Evolutionary conservation across 345 rosid genomes (phyloP).

Genomic region (Murraya koenigii): DNA sequence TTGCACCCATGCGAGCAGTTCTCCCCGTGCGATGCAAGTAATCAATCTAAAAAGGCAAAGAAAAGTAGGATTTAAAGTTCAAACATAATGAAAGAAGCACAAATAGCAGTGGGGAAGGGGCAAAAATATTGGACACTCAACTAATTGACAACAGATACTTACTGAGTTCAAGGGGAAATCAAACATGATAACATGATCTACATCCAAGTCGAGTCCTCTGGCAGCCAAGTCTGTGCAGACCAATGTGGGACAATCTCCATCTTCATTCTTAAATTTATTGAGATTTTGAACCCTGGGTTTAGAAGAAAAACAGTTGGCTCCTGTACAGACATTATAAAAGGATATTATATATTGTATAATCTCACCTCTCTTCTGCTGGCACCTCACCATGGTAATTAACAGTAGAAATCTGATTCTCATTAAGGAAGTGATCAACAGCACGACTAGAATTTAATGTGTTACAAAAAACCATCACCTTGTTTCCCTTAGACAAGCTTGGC

Average conservation of each 20-base stretch:
- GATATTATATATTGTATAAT: background rate
- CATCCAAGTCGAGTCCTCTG: slow-evolving; percentile 85
- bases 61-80: slow-evolving; percentile 4
- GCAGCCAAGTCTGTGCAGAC: slow-evolving; percentile 98
- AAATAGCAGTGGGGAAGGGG: background rate
- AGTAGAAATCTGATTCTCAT: slow-evolving; percentile 72
- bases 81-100: background rate
- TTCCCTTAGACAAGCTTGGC: slow-evolving; percentile 92
- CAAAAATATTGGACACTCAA: background rate
- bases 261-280: slow-evolving; percentile 81
- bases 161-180: slow-evolving; percentile 92
- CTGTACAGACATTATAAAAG: background rate
- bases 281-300: slow-evolving; percentile 75
- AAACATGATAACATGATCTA: slow-evolving; percentile 91
- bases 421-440: slow-evolving; percentile 87
- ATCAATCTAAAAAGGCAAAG: slow-evolving; percentile 56
- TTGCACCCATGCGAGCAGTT: slow-evolving; percentile 99
- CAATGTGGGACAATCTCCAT: slow-evolving; percentile 87
- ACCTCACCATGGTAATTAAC: slow-evolving; percentile 97
- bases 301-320: background rate
- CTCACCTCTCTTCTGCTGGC: slow-evolving; percentile 91
- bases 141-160: slow-evolving; percentile 26
- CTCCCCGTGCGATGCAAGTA: slow-evolving; percentile 97
- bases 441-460: slow-evolving; percentile 91
- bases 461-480: slow-evolving; percentile 92